Evolutionary conservation across 192 early-diverging fungal species (phyloP), one percentile per base, ranked within the genome.

Genomic region (Funneliformis mosseae): DNA sequence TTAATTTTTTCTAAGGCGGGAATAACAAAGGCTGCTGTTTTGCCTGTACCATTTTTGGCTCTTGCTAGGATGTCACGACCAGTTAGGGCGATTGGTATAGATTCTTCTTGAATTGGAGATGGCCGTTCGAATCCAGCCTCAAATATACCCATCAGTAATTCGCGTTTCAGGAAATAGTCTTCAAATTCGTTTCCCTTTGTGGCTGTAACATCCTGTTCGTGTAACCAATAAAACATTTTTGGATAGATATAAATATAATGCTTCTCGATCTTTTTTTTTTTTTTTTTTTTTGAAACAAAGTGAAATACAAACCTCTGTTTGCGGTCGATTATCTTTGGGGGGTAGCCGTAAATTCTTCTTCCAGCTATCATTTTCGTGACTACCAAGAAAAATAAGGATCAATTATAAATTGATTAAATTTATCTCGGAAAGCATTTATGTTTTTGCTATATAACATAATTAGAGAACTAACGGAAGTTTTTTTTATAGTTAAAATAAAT

Each of bases 141-240:
- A 83, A 97, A 98, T 82, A 99, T 97, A 38, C 97, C 98, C 98
- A 99, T 99, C 64, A 97, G 87, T 68, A 99, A 89, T 83, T 97
- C 96, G 61, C 97, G 92, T 86, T 97, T 98, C 63, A 99, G 88
- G 86, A 95, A 97, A 85, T 97, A 99, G 86, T 99, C 98, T 85
- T 99, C 97, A 85, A 99, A 99, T 82, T 98, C 96, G 85, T 99
- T 99, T 73, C 98, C 98, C 88, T 99, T 99, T 74, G 98, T 99
- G 25, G 91, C 92, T 27, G 95, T 96, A 63, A 99, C 97, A 87
- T 99, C 97, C 87, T 88, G 42, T n/a, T 23, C 39, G 46, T 28
- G 33, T 69, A 38, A 21, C 39, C 45, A 18, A 41, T 4, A 14
- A 71, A 23, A 45, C 7, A 73, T 25, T n/a, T 71, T 3, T 18